Conservation (phyloP, 108 stramenopile genomes). For the Discostella pseudostelligera region DNA sequence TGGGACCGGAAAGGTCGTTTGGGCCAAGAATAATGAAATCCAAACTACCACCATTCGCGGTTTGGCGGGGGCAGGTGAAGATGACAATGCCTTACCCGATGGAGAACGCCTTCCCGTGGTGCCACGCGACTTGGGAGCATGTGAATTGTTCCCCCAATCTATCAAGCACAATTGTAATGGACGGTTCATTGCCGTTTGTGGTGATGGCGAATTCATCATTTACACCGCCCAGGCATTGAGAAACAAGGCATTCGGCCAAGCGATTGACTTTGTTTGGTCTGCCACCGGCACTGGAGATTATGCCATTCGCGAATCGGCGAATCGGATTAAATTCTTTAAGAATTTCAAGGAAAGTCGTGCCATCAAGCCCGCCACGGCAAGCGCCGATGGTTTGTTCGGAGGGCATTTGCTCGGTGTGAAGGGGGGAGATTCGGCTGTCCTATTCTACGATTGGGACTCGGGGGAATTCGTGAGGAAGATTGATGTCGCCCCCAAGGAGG, state of each 20-base stretch:
- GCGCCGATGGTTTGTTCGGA: conserved; percentile 94
- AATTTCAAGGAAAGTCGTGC: conserved; percentile 90
- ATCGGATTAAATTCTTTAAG: conserved; percentile 92
- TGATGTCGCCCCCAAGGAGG: conserved; percentile 91
- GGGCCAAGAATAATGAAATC: conserved; percentile 97
- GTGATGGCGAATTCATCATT: conserved; percentile 99
- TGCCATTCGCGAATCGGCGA: conserved; percentile 93
- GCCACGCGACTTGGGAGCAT: conserved; percentile 91
- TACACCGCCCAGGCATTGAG: conserved; percentile 97
- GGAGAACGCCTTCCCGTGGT: conserved; percentile 84
- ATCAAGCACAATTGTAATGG: conserved; percentile 99
- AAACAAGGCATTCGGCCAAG: conserved; percentile 98
- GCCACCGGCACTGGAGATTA: conserved; percentile 96
- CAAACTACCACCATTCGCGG: conserved; percentile 91
- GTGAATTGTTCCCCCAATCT: conserved; percentile 94
- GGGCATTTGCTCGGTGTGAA: conserved; percentile 93
- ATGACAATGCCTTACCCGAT: conserved; percentile 80
- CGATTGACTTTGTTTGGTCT: conserved; percentile 98
- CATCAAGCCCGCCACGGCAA: conserved; percentile 86
- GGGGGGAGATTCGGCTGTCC: conserved; percentile 88
- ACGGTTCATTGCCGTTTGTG: conserved; percentile 95
- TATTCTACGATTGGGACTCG: conserved; percentile 97
- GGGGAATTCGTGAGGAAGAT: conserved; percentile 93
- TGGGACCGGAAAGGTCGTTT: conserved; percentile 94
- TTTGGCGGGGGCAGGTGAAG: conserved; percentile 58